Conservation (phyloP, 305 asterid species). For the Ilex paraguariensis region DNA sequence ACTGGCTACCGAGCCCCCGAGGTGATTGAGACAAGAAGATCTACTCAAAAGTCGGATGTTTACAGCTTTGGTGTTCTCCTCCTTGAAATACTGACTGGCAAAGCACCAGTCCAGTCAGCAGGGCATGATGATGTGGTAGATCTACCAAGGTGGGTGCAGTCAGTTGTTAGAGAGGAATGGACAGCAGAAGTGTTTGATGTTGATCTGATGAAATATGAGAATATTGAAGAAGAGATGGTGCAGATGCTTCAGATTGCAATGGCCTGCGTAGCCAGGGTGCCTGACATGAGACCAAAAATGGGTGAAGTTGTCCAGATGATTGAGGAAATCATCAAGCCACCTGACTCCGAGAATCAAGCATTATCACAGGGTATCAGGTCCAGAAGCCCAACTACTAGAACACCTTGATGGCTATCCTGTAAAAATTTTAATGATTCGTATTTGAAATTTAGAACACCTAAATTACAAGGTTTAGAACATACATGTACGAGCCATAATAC, state of each 20-base stretch:
- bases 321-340: slow-evolving; percentile 40
- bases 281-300: slow-evolving; percentile 66
- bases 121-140: slow-evolving; percentile 54
- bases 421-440: too few relatives aligned
- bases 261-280: slow-evolving; percentile 55
- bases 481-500: too few relatives aligned
- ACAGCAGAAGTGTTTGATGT: slow-evolving; percentile 79
- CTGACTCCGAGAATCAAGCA: slow-evolving; percentile 31
- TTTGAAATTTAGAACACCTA: too few relatives aligned
- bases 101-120: slow-evolving; percentile 42
- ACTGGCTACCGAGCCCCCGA: slow-evolving; percentile 78
- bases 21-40: slow-evolving; percentile 34
- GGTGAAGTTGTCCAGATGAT: slow-evolving; percentile 55
- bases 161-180: slow-evolving; percentile 78
- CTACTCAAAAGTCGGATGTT: slow-evolving; percentile 58
- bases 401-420: background rate
- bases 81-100: slow-evolving; percentile 75
- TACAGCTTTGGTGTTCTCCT: slow-evolving; percentile 78
- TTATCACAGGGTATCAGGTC: slow-evolving; percentile 38
- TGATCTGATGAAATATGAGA: slow-evolving; percentile 38
- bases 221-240: slow-evolving; percentile 68
- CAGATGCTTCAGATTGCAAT: slow-evolving; percentile 82
- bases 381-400: slow-evolving; percentile 32
- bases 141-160: slow-evolving; percentile 79
- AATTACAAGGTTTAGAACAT: too few relatives aligned